Conservation (phyloP, 2,329 filamentous ascomycete species). For the Pseudogymnoascus sp. region DNA sequence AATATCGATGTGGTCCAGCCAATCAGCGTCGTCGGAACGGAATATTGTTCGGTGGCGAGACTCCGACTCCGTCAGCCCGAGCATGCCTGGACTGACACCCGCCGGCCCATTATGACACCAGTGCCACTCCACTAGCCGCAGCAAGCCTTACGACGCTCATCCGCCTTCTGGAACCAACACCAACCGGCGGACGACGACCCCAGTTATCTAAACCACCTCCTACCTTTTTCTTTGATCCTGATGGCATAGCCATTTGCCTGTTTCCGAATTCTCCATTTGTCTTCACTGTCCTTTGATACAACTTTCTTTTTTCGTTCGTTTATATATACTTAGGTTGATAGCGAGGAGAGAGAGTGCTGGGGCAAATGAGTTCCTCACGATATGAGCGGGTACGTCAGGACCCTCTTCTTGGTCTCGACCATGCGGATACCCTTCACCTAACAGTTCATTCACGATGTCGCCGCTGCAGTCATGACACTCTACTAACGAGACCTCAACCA, state of each 20-base stretch:
- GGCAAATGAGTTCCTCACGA: slow-evolving; percentile 30
- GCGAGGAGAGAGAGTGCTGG: background rate
- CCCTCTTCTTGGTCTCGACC: slow-evolving; percentile 20
- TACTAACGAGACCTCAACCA: slow-evolving; percentile 20
- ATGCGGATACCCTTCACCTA: background rate
- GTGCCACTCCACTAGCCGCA: background rate
- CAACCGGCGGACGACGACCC: background rate
- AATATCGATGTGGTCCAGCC: background rate
- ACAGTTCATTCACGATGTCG: background rate
- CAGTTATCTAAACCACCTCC: background rate
- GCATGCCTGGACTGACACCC: background rate
- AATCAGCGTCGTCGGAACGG: slow-evolving; percentile 1
- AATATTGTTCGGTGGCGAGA: background rate
- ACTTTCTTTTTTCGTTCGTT: background rate
- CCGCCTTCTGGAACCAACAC: background rate
- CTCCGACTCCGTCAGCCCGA: background rate
- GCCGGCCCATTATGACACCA: background rate
- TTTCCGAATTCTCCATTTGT: background rate
- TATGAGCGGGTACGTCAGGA: slow-evolving; percentile 51
- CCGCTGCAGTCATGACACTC: background rate
- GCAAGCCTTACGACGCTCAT: slow-evolving; percentile 3
- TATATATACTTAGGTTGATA: background rate
- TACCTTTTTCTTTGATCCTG: slow-evolving; percentile 23
- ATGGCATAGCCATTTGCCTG: slow-evolving; percentile 6
- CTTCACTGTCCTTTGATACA: background rate